Evolutionary conservation across 306 rosid genomes (phyloP).

Genomic region (Elaeagnus macrophylla): DNA sequence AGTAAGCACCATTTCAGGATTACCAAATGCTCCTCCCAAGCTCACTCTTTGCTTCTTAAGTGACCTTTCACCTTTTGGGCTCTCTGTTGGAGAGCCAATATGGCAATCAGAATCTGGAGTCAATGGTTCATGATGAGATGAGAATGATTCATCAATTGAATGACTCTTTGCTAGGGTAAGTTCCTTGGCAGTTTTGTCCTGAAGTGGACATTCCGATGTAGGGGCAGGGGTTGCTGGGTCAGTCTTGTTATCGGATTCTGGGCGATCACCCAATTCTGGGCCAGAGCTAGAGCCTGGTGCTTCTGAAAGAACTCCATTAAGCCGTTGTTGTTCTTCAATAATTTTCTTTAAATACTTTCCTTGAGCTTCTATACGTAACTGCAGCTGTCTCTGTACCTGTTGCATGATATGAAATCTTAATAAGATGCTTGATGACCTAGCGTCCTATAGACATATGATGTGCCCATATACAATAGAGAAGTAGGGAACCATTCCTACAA

Average conservation of each 20-base stretch:
- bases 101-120: constrained; percentile 90
- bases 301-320: constrained; percentile 70
- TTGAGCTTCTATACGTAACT: constrained; percentile 90
- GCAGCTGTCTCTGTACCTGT: constrained; percentile 98
- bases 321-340: constrained; percentile 93
- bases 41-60: constrained; percentile 48
- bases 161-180: constrained; percentile 56
- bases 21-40: constrained; percentile 39
- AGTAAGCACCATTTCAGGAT: constrained; percentile 54
- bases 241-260: constrained; percentile 53
- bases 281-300: constrained; percentile 40
- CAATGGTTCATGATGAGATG: constrained; percentile 70
- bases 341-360: constrained; percentile 95
- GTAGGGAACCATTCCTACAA: background rate
- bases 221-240: constrained; percentile 94
- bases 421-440: constrained; percentile 4
- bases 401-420: constrained; percentile 7
- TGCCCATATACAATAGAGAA: background rate
- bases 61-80: constrained; percentile 49
- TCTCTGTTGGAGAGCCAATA: constrained; percentile 50
- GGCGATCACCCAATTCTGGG: constrained; percentile 37
- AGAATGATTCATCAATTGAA: constrained; percentile 71
- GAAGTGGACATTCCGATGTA: constrained; percentile 50
- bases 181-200: constrained; percentile 64
- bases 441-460: background rate